Conservation (phyloP, 2,329 filamentous ascomycete species). For the Coniochaeta pulveracea region DNA sequence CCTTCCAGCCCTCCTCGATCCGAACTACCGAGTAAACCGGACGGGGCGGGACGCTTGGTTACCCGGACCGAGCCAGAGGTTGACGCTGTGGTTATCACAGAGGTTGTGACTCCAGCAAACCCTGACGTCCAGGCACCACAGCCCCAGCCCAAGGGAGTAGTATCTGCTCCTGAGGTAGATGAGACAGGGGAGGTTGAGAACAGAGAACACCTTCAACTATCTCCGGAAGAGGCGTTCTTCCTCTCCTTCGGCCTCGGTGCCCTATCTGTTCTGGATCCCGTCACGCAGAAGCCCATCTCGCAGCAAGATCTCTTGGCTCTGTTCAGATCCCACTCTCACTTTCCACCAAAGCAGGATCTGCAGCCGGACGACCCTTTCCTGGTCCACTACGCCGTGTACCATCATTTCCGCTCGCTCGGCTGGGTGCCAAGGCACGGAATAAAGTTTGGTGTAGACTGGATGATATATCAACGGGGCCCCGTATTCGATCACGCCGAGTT, state of each 20-base stretch:
- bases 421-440: constrained; percentile 90
- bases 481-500: constrained; percentile 96
- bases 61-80: too few relatives aligned
- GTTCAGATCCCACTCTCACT: constrained; percentile 60
- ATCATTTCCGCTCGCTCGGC: constrained; percentile 89
- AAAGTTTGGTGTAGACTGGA: constrained; percentile 89
- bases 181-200: constrained; percentile 24
- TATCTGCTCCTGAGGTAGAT: background rate
- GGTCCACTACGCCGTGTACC: constrained; percentile 79
- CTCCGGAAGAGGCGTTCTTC: constrained; percentile 85
- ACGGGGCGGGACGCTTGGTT: background rate
- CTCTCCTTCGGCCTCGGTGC: constrained; percentile 70
- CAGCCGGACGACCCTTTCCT: constrained; percentile 75
- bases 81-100: too few relatives aligned
- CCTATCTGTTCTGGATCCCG: constrained; percentile 48
- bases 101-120: too few relatives aligned
- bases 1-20: constrained; percentile 32
- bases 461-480: constrained; percentile 88
- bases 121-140: too few relatives aligned
- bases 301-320: constrained; percentile 49
- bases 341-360: constrained; percentile 46
- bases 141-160: background rate
- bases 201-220: constrained; percentile 83
- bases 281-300: constrained; percentile 32
- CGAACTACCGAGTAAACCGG: too few relatives aligned